These are phyloP conservation scores for Dipteronia dyeriana DNA, from an alignment of 345 rosid species.

Conservation along the genomic window DNA sequence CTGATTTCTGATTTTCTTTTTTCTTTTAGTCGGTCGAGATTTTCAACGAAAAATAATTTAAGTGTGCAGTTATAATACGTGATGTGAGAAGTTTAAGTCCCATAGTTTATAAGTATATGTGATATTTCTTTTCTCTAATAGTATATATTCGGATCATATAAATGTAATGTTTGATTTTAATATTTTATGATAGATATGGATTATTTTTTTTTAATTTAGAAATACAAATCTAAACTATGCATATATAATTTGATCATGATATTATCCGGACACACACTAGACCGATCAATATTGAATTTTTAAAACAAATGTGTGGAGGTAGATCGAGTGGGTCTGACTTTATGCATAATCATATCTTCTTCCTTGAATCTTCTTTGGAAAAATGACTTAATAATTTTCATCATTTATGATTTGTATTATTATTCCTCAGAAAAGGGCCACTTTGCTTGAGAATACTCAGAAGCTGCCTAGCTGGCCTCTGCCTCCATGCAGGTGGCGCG, in stretches of 20 bases:
- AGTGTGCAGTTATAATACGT: background rate
- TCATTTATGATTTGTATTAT: background rate
- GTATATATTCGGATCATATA: too few species aligned
- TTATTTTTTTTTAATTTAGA: too few species aligned
- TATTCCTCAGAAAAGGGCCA: background rate
- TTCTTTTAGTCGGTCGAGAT: background rate
- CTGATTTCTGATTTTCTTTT: background rate
- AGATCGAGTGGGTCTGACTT: conserved; percentile 24
- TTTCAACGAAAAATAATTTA: background rate
- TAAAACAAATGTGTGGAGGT: conserved; percentile 5
- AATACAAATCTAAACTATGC: too few species aligned
- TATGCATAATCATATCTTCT: background rate
- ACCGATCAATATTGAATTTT: too few species aligned
- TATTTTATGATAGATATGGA: too few species aligned
- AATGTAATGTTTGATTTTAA: too few species aligned
- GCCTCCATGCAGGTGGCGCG: background rate
- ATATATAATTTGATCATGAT: too few species aligned
- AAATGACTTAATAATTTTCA: conserved; percentile 24
- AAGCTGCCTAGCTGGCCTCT: conserved; percentile 3
- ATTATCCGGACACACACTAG: too few species aligned
- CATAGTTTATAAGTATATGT: too few species aligned
- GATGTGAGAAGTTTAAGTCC: too few species aligned
- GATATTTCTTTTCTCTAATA: too few species aligned
- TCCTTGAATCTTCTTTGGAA: background rate
- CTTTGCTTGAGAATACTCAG: conserved; percentile 15